A percentile compares a stretch with the other conserved stretches of the same genome.
phyloP scores from a whole-genome alignment of 352 stramenopile genomes.

The Phytophthora pseudosyringae region DNA sequence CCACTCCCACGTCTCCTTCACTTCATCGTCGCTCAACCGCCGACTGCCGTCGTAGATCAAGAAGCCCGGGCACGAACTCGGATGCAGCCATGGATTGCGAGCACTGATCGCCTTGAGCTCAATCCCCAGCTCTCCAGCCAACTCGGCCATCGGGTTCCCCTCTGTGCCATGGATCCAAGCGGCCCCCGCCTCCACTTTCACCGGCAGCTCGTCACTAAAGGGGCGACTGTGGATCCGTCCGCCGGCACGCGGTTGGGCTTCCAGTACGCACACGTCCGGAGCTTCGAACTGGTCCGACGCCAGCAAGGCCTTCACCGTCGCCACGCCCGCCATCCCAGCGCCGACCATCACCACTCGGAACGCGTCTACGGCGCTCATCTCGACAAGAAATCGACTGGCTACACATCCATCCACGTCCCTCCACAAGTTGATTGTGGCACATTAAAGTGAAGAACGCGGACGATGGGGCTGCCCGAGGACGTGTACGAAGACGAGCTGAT shows the following conservation, averaged over 20 bases:
- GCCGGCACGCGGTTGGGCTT: slow-evolving; percentile 52
- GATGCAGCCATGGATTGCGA: slow-evolving; percentile 66
- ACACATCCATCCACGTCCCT: slow-evolving; percentile 7
- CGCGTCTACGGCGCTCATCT: slow-evolving; percentile 13
- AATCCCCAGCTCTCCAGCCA: slow-evolving; percentile 47
- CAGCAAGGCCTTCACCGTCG: slow-evolving; percentile 45
- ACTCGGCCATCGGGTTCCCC: slow-evolving; percentile 45
- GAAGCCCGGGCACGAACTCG: slow-evolving; percentile 49
- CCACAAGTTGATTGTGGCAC: slow-evolving; percentile 21
- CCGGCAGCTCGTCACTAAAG: slow-evolving; percentile 46
- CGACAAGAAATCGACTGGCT: slow-evolving; percentile 23
- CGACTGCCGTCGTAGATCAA: slow-evolving; percentile 41
- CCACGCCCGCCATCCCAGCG: slow-evolving; percentile 52
- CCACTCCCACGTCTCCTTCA: slow-evolving; percentile 51
- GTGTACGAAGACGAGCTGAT: slow-evolving; percentile 64
- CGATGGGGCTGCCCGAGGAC: slow-evolving; percentile 37
- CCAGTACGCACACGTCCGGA: slow-evolving; percentile 50
- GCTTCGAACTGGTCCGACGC: slow-evolving; percentile 27
- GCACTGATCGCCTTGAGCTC: slow-evolving; percentile 50
- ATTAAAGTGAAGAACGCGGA: slow-evolving; percentile 13
- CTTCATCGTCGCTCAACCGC: slow-evolving; percentile 36
- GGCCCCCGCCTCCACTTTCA: slow-evolving; percentile 56
- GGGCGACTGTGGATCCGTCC: slow-evolving; percentile 49
- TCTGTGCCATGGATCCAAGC: slow-evolving; percentile 65
- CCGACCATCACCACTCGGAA: slow-evolving; percentile 54